phyloP scores from a whole-genome alignment of 768 basidiomycete species.

The Tulasnella sp. region DNA sequence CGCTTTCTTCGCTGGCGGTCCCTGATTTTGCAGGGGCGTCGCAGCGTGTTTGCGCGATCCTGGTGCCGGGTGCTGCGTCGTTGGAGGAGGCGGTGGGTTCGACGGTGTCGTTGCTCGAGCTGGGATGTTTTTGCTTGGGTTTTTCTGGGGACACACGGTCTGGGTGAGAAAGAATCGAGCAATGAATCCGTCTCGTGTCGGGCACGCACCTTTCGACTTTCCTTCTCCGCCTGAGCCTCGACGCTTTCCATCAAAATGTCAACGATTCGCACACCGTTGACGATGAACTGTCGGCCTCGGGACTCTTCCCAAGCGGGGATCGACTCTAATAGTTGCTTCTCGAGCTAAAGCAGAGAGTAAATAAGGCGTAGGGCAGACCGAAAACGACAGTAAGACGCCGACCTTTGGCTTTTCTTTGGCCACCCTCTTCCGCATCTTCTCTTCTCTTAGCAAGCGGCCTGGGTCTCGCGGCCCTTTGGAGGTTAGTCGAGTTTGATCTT shows the following conservation, averaged over 20 bases:
- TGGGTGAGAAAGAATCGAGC: background rate
- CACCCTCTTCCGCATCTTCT: conserved; percentile 95
- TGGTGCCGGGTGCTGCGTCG: background rate
- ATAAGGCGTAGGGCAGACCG: background rate
- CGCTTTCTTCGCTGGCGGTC: background rate
- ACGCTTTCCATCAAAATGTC: conserved; percentile 63
- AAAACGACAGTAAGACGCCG: conserved; percentile 21
- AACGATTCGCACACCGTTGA: conserved; percentile 73
- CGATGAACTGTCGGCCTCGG: conserved; percentile 62
- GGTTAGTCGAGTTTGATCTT: conserved; percentile 70
- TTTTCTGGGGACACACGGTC: background rate
- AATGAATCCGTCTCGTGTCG: no score
- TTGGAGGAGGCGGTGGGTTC: background rate
- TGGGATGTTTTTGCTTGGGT: background rate
- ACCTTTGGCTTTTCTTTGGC: conserved; percentile 88
- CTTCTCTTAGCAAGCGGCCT: conserved; percentile 78
- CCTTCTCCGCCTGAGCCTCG: conserved; percentile 32
- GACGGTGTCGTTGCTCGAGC: conserved; percentile 9
- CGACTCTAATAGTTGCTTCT: conserved; percentile 66
- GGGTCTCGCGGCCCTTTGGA: conserved; percentile 76
- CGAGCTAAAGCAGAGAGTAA: conserved; percentile 42
- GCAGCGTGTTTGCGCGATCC: conserved; percentile 4
- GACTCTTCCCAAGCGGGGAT: conserved; percentile 83
- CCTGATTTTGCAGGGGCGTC: background rate
- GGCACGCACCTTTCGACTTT: background rate